These are phyloP conservation scores for Ophiostoma pallidulum DNA, from an alignment of 2,329 filamentous ascomycete genomes.

Conservation along the genomic window DNA sequence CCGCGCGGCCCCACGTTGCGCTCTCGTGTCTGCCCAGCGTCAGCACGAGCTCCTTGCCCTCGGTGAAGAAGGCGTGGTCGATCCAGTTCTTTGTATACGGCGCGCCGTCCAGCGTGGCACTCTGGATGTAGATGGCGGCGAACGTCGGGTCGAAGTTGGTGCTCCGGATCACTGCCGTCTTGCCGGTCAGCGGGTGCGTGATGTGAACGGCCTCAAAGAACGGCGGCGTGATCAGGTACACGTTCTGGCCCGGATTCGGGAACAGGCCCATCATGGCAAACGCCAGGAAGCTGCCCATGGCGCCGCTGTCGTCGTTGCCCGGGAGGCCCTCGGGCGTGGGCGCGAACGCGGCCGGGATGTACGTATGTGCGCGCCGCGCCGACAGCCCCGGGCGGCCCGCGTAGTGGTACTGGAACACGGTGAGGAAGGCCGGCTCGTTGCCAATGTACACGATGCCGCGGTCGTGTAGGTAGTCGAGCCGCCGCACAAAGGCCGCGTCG, in stretches of 20 bases:
- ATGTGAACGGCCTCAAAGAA: slow-evolving; percentile 55
- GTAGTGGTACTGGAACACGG: slow-evolving; percentile 61
- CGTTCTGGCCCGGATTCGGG: slow-evolving; percentile 58
- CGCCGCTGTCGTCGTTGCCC: slow-evolving; percentile 61
- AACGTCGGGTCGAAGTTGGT: slow-evolving; percentile 53
- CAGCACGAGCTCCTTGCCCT: slow-evolving; percentile 56
- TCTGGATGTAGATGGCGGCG: slow-evolving; percentile 53
- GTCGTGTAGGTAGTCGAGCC: slow-evolving; percentile 57
- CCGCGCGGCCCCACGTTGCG: slow-evolving; percentile 47
- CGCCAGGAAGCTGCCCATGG: slow-evolving; percentile 59
- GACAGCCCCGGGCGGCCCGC: slow-evolving; percentile 51
- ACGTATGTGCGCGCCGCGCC: slow-evolving; percentile 47
- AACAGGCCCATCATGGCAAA: slow-evolving; percentile 63
- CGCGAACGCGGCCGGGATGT: slow-evolving; percentile 56
- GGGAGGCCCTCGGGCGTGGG: slow-evolving; percentile 51
- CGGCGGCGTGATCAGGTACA: slow-evolving; percentile 62
- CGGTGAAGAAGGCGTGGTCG: slow-evolving; percentile 55
- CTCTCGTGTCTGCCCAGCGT: slow-evolving; percentile 53
- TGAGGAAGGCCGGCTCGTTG: slow-evolving; percentile 51
- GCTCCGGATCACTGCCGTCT: slow-evolving; percentile 49
- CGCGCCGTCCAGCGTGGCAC: slow-evolving; percentile 50
- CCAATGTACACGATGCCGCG: slow-evolving; percentile 56
- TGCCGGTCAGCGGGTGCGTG: slow-evolving; percentile 47
- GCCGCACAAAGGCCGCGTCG: slow-evolving; percentile 42
- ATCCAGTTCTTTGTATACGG: slow-evolving; percentile 58